Conservation (phyloP, 768 basidiomycete genomes). For the Antrodiella citrinella region DNA sequence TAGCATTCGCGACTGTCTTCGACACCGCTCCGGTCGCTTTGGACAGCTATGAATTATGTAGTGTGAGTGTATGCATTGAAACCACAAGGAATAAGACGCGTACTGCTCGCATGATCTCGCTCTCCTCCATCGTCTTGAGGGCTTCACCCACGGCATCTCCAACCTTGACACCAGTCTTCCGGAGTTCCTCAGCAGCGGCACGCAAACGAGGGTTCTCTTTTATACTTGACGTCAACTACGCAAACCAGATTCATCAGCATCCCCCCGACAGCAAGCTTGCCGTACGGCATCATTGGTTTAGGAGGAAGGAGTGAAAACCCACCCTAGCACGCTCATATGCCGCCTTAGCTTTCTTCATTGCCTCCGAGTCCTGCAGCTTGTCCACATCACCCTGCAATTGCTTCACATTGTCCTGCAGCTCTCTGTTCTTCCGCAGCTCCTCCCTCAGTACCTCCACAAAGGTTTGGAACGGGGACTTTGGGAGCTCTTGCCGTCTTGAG, state of each 20-base stretch:
- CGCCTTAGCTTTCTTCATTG: slow-evolving; percentile 86
- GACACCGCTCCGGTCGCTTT: slow-evolving; percentile 82
- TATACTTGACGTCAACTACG: slow-evolving; percentile 83
- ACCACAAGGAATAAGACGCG: slow-evolving; percentile 18
- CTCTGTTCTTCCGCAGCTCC: slow-evolving; percentile 88
- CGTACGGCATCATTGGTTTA: too few relatives aligned
- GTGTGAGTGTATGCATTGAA: neutral
- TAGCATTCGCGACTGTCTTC: slow-evolving; percentile 76
- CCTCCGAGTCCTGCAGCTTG: slow-evolving; percentile 94
- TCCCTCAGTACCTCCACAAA: slow-evolving; percentile 93
- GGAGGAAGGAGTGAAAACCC: too few relatives aligned
- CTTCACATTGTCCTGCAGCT: slow-evolving; percentile 94
- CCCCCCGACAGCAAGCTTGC: slow-evolving; percentile 2
- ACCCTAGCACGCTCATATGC: slow-evolving; percentile 94
- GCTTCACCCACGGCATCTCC: slow-evolving; percentile 93
- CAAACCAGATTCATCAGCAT: neutral
- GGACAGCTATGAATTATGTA: slow-evolving; percentile 52
- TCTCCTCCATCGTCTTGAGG: slow-evolving; percentile 89
- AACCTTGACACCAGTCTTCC: slow-evolving; percentile 82
- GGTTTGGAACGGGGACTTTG: slow-evolving; percentile 91
- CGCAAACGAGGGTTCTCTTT: slow-evolving; percentile 91
- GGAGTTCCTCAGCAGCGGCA: slow-evolving; percentile 89
- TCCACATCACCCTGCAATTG: slow-evolving; percentile 96
- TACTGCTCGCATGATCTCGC: slow-evolving; percentile 82
- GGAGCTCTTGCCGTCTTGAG: slow-evolving; percentile 49